These are phyloP conservation scores for Limonium bicolor DNA, from an alignment of 148 eudicot species.

Conservation along the genomic window DNA sequence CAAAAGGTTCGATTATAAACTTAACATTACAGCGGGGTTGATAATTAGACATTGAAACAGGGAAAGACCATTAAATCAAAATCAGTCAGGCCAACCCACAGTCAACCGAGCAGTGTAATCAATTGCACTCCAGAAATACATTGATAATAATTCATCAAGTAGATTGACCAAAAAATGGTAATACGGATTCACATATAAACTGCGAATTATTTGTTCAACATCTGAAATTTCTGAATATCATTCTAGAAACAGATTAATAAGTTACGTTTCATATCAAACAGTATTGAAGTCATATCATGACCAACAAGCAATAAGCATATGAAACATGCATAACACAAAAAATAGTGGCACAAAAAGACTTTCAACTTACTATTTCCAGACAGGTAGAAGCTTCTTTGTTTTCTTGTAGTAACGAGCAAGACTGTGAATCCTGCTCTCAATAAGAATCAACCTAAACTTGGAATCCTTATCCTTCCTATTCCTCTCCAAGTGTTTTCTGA, in stretches of 20 bases:
- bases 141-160: neutral
- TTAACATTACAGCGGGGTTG: neutral
- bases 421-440: slow-evolving; percentile 2
- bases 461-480: slow-evolving; percentile 4
- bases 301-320: neutral
- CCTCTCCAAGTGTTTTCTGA: slow-evolving; percentile 3
- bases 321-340: neutral
- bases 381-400: slow-evolving; percentile 3
- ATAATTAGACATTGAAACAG: neutral
- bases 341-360: neutral
- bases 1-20: neutral
- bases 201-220: too few species aligned
- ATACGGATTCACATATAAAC: neutral
- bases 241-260: too few species aligned
- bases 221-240: too few species aligned
- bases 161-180: neutral
- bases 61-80: too few species aligned
- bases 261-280: too few species aligned
- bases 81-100: too few species aligned
- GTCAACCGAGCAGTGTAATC: too few species aligned
- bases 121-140: too few species aligned
- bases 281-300: neutral
- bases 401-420: slow-evolving; percentile 2
- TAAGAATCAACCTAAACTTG: slow-evolving; percentile 1
- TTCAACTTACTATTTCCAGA: slow-evolving; percentile 3